Evolutionary conservation across 2,329 filamentous ascomycete genomes (phyloP), one percentile per base, ranked within the genome.

Genomic region (Daldinia eschscholtzii): DNA sequence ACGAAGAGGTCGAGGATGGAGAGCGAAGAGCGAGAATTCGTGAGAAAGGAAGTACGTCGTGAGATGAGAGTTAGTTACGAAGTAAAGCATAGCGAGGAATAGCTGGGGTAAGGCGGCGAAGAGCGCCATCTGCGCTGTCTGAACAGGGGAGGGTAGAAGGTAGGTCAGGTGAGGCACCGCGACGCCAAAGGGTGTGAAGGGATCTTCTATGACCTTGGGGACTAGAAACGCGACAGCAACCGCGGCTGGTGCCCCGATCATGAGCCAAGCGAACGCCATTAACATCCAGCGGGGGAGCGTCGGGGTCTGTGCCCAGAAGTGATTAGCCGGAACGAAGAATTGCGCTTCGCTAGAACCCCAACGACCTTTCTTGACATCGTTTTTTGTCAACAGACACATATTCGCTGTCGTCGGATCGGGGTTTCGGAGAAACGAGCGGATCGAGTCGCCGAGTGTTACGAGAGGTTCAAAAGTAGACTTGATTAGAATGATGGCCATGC

Each of bases 1-100:
- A 35, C 86, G 83, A 28, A 88, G 79, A 42, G 77, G 72, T 4
- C 71, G 75, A n/a, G 73, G 77, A 57, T 61, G 70, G 0, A 79
- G 63, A 2, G 82, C 81, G 72, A 83, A 86, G 59, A 81, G 81
- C 2, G 83, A 80, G 52, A 84, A 78, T 74, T 88, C 86, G 76
- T 85, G 82, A 1, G 84, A 85, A 42, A 87, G 78, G 73, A 80
- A 85, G 76, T 83, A 85, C 2, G 80, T 76, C 1, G 83, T 83
- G 13, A 87, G 75, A 23, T 86, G 79, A 4, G 81, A 76, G 77
- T 87, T 86, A 53, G 78, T 78, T 10, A 80, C 73, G 35, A 87
- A 76, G 75, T 87, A 88, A 7, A 87, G 79, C 12, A 79, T 62
- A 5, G 79, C 83, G 13, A 87, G 76, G 20, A 86, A 80, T 4